A percentile compares a stretch with the other conserved stretches of the same genome.
These are phyloP conservation scores for Aegle marmelos DNA, from an alignment of 345 rosid genomes.

Conservation along the genomic window DNA sequence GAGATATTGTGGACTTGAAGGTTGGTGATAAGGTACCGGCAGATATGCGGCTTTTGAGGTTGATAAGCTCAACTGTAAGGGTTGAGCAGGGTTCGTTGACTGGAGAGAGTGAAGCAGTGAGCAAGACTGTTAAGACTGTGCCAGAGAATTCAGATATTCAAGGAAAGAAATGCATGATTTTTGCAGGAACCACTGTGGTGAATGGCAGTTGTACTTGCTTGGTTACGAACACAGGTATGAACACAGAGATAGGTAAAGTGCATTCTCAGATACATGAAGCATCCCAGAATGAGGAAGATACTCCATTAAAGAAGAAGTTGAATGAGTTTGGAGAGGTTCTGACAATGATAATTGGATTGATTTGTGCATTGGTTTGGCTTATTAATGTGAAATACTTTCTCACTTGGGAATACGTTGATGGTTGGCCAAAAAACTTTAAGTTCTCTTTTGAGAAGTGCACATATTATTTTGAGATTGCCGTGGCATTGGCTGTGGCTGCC, in stretches of 20 bases:
- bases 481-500: conserved; percentile 95
- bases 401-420: conserved; percentile 88
- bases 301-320: conserved; percentile 91
- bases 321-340: conserved; percentile 84
- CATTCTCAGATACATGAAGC: conserved; percentile 97
- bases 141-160: conserved; percentile 71
- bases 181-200: conserved; percentile 88
- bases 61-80: conserved; percentile 77
- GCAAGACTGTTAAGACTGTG: conserved; percentile 66
- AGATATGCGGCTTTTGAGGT: conserved; percentile 68
- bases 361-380: conserved; percentile 90
- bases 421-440: conserved; percentile 83
- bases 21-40: conserved; percentile 96
- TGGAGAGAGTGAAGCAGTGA: conserved; percentile 91
- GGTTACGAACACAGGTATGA: conserved; percentile 80
- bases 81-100: conserved; percentile 90
- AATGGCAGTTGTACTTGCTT: conserved; percentile 81
- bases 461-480: conserved; percentile 95
- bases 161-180: conserved; percentile 84
- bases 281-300: conserved; percentile 75
- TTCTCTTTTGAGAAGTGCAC: conserved; percentile 98
- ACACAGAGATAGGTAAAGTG: conserved; percentile 83
- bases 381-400: conserved; percentile 91
- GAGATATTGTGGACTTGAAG: conserved; percentile 80
- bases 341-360: conserved; percentile 72